Evolutionary conservation across 768 basidiomycete species (phyloP).

Genomic region (Rhodotorula babjevae): DNA sequence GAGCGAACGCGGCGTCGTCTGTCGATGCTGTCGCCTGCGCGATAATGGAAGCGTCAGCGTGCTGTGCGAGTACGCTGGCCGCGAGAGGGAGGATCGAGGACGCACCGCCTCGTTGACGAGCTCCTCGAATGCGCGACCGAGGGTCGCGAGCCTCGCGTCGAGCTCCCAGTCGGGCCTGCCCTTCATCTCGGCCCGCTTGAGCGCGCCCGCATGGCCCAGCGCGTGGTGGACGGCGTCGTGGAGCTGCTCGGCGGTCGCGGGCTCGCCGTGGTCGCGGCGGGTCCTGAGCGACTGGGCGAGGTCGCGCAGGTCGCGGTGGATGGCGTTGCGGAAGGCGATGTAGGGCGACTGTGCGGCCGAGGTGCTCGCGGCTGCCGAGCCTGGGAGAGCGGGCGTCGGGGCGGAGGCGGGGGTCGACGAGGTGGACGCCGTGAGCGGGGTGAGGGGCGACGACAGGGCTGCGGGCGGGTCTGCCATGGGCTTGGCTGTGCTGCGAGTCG

Average conservation of each 20-base stretch:
- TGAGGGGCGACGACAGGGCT: background rate
- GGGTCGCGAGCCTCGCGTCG: background rate
- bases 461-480: background rate
- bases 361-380: background rate
- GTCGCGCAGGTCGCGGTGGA: background rate
- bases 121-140: conserved; percentile 5
- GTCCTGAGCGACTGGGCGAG: background rate
- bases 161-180: conserved; percentile 2
- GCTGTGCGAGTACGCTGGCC: background rate
- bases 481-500: too few relatives aligned
- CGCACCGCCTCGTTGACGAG: conserved; percentile 3
- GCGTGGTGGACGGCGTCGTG: background rate
- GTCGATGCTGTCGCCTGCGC: background rate
- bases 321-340: background rate
- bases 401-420: background rate
- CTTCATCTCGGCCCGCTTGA: background rate
- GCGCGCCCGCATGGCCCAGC: background rate
- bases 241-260: background rate
- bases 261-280: background rate
- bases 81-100: background rate
- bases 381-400: background rate
- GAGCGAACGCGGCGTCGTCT: background rate
- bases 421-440: background rate
- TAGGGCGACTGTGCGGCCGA: background rate
- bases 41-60: too few relatives aligned